Evolutionary conservation across 257 asterid species (phyloP), one percentile per base, ranked within the genome.

Genomic region (Lantana camara): DNA sequence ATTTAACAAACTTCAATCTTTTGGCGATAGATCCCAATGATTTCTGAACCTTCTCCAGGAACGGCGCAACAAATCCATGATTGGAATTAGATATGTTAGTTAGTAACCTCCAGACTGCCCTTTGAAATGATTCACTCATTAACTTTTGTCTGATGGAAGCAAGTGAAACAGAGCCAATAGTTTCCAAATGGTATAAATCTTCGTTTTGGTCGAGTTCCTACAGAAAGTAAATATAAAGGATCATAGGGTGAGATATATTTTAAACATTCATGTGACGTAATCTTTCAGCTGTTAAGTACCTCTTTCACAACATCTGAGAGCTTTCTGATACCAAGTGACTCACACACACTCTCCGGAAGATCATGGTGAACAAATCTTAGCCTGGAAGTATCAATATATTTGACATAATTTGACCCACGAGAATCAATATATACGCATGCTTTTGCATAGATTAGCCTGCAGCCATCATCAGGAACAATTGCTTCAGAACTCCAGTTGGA

Each of bases 291-390:
- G 47, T 54, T 67, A 3, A 52, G 14, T 84, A 92, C 98, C 98
- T 92, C 98, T 68, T 85, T 78, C 69, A 92, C 98, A 42, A 86
- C 93, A 74, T 87, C 95, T 17, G 96, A 92, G 42, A 92, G 96
- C 82, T 83, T 86, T 83, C 76, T 81, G 59, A 92, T 83, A 64
- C 95, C 85, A 69, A 92, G 82, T 64, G 85, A 73, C 54, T 78
- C 74, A 71, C 89, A 85, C 44, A 89, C 72, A 68, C 82, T 75
- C 51, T 83, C 89, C 20, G 96, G 82, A 60, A 92, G 87, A 78
- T 79, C 93, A 50, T 56, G 85, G 85, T 92, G 97, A 67, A 80
- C 97, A 75, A 92, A 92, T 80, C 89, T 86, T 52, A 92, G 79
- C 78, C 87, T 89, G 67, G 96, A 89, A 61, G 79, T 76, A 75